Evolutionary conservation across 345 rosid genomes (phyloP).

Genomic region (Eutrema heterophyllum): DNA sequence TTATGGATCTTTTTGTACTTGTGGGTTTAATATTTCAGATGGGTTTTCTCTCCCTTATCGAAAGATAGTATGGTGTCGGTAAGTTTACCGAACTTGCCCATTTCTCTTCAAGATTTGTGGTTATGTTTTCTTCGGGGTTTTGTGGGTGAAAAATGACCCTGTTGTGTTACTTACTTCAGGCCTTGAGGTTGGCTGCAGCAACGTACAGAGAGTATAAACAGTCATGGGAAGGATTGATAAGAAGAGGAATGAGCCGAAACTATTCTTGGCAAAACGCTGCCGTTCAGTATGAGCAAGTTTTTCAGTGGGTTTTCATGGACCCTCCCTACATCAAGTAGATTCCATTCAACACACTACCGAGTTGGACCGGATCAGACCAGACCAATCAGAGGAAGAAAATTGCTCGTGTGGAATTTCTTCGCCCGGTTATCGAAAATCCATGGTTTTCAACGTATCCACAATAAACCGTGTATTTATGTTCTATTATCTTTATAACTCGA

Average conservation of each 20-base stretch:
- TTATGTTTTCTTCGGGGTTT: background rate
- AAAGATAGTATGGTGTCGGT: constrained; percentile 77
- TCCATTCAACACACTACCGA: background rate
- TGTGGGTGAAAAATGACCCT: background rate
- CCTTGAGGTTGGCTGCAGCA: constrained; percentile 52
- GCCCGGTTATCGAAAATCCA: constrained; percentile 7
- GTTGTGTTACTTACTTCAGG: constrained; percentile 35
- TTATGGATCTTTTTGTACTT: background rate
- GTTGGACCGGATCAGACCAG: background rate
- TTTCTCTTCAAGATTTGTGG: background rate
- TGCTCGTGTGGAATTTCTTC: constrained; percentile 4
- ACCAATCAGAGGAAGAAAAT: background rate
- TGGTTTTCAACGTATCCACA: constrained; percentile 4
- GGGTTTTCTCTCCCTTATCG: constrained; percentile 76
- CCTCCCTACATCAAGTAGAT: constrained; percentile 56
- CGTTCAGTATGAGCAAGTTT: constrained; percentile 72
- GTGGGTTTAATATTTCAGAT: constrained; percentile 41
- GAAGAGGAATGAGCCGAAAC: constrained; percentile 65
- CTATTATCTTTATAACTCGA: background rate
- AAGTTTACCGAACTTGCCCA: constrained; percentile 18
- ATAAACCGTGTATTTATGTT: background rate
- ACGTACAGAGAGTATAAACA: constrained; percentile 69
- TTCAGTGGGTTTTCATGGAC: constrained; percentile 76
- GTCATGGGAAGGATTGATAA: constrained; percentile 81
- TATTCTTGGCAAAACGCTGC: constrained; percentile 92